phyloP scores from a whole-genome alignment of 2,329 filamentous ascomycete genomes.

The Thelonectria discophora region DNA sequence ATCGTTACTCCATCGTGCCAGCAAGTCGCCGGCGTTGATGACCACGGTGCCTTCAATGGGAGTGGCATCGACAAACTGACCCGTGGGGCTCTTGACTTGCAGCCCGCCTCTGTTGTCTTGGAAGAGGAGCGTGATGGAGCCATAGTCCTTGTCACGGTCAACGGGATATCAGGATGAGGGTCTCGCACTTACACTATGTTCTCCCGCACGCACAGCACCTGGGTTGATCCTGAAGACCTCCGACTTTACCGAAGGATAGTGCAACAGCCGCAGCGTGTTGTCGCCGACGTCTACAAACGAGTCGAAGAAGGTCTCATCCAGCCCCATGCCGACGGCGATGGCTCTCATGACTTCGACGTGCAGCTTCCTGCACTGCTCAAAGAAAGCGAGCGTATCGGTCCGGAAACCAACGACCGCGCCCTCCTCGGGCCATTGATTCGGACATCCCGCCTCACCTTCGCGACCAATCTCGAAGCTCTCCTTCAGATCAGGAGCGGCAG shows the following conservation, averaged over 20 bases:
- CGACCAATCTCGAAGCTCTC: slow-evolving; percentile 72
- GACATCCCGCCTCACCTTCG: slow-evolving; percentile 65
- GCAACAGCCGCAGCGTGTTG: slow-evolving; percentile 77
- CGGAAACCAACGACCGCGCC: slow-evolving; percentile 64
- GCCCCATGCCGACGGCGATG: slow-evolving; percentile 81
- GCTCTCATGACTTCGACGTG: slow-evolving; percentile 84
- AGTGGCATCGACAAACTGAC: slow-evolving; percentile 82
- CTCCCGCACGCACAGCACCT: slow-evolving; percentile 78
- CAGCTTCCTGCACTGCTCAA: slow-evolving; percentile 75
- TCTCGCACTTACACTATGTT: slow-evolving; percentile 66
- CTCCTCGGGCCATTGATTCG: slow-evolving; percentile 79
- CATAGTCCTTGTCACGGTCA: slow-evolving; percentile 57
- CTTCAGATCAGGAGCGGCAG: slow-evolving; percentile 69
- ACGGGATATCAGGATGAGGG: neutral
- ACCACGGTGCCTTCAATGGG: slow-evolving; percentile 85
- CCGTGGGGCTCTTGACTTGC: slow-evolving; percentile 74
- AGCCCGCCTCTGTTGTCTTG: slow-evolving; percentile 66
- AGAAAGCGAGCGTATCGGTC: slow-evolving; percentile 78
- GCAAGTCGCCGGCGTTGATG: slow-evolving; percentile 86
- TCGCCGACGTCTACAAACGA: slow-evolving; percentile 73
- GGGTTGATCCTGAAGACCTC: slow-evolving; percentile 72
- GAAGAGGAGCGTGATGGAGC: slow-evolving; percentile 69
- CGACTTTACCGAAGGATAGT: slow-evolving; percentile 76
- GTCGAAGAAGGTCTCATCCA: slow-evolving; percentile 80
- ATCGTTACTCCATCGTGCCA: slow-evolving; percentile 91